Percentiles rank a stretch among this genome's conserved stretches.
These are phyloP conservation scores for Linnemannia elongata DNA, from an alignment of 192 early-diverging fungal genomes.

Conservation along the genomic window DNA sequence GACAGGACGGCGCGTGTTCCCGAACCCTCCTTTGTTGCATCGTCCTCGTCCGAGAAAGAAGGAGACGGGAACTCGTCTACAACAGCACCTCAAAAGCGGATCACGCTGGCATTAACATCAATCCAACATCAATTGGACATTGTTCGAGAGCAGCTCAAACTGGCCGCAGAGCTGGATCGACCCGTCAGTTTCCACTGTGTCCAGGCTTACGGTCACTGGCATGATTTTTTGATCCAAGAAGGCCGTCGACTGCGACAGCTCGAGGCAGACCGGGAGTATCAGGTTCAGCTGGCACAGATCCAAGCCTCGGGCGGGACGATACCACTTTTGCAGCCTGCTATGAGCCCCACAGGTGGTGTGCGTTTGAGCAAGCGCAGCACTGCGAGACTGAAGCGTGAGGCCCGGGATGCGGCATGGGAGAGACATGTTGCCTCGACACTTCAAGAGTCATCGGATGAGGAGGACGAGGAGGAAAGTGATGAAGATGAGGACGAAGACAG, in stretches of 20 bases:
- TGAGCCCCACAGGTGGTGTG: constrained; percentile 16
- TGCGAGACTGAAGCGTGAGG: constrained; percentile 35
- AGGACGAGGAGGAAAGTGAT: constrained; percentile 52
- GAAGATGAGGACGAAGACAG: constrained; percentile 28
- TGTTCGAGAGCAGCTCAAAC: constrained; percentile 75
- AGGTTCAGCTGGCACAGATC: constrained; percentile 28
- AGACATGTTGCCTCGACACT: constrained; percentile 50
- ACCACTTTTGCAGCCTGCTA: not conserved
- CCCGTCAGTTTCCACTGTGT: constrained; percentile 86
- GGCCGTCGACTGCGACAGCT: constrained; percentile 41
- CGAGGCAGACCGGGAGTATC: constrained; percentile 28
- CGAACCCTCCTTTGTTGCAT: constrained; percentile 16
- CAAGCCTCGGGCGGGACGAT: constrained; percentile 16
- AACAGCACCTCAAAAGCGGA: constrained; percentile 43
- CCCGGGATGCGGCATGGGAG: constrained; percentile 48
- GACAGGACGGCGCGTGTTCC: constrained; percentile 65
- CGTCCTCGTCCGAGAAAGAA: not conserved
- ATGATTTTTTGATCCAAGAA: constrained; percentile 59
- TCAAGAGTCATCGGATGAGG: constrained; percentile 52
- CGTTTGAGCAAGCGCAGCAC: constrained; percentile 27
- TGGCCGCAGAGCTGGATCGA: constrained; percentile 75
- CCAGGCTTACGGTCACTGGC: constrained; percentile 76
- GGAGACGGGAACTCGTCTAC: not conserved
- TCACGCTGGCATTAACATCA: constrained; percentile 57
- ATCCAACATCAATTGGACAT: constrained; percentile 64